These are phyloP conservation scores for Aspergillus sp. DNA, from an alignment of 2,329 filamentous ascomycete species.

Conservation along the genomic window DNA sequence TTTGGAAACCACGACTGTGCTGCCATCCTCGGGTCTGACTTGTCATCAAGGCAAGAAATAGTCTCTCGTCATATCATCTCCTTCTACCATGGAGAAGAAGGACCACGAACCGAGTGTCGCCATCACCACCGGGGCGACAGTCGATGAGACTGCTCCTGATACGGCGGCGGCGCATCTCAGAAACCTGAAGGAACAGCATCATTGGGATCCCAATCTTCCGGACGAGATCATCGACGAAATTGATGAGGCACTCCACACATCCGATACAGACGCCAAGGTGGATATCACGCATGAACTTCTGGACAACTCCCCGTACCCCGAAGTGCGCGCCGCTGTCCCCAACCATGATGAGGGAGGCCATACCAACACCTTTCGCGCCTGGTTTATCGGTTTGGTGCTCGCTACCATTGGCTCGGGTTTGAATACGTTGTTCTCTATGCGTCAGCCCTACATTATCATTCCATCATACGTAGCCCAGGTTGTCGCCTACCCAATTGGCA, in stretches of 20 bases:
- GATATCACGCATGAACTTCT: slow-evolving; percentile 57
- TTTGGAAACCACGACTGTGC: not conserved
- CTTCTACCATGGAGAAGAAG: slow-evolving; percentile 10
- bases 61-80: not conserved
- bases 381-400: slow-evolving; percentile 57
- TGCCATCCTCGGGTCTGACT: no score
- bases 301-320: slow-evolving; percentile 64
- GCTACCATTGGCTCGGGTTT: slow-evolving; percentile 59
- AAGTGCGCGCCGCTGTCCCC: slow-evolving; percentile 61
- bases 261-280: slow-evolving; percentile 53
- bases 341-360: slow-evolving; percentile 62
- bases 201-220: slow-evolving; percentile 62
- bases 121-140: slow-evolving; percentile 10
- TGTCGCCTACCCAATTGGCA: slow-evolving; percentile 52
- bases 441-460: slow-evolving; percentile 56
- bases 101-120: slow-evolving; percentile 14
- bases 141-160: slow-evolving; percentile 16
- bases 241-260: slow-evolving; percentile 52
- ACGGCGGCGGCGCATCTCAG: slow-evolving; percentile 38
- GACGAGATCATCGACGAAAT: slow-evolving; percentile 58
- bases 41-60: not conserved
- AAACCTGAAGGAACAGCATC: slow-evolving; percentile 57
- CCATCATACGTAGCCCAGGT: slow-evolving; percentile 61
- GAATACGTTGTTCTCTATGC: slow-evolving; percentile 55
- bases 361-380: slow-evolving; percentile 61